These are phyloP conservation scores for Agrocybe pediades DNA, from an alignment of 768 basidiomycete genomes.

Conservation along the genomic window DNA sequence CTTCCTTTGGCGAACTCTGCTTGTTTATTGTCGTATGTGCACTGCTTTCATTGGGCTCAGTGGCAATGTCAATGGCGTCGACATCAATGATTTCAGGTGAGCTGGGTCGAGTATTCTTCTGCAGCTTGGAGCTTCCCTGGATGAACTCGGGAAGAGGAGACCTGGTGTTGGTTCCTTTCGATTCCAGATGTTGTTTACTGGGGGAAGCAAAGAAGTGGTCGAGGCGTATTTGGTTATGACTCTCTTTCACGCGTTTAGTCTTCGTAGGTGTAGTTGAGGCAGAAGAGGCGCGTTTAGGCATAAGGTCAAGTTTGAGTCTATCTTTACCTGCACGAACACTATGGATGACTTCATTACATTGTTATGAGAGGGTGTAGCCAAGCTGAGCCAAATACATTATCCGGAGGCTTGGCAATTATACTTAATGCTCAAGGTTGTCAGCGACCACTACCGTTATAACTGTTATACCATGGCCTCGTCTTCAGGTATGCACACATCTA, in stretches of 20 bases:
- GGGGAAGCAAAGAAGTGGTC: slow-evolving; percentile 28
- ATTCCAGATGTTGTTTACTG: slow-evolving; percentile 8
- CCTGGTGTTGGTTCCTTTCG: not conserved
- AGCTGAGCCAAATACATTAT: slow-evolving; percentile 11
- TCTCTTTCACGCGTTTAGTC: slow-evolving; percentile 20
- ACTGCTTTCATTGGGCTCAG: not conserved
- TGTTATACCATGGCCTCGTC: slow-evolving; percentile 38
- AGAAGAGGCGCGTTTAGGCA: slow-evolving; percentile 22
- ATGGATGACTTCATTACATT: not conserved
- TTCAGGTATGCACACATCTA: slow-evolving; percentile 32
- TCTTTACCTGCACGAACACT: not conserved
- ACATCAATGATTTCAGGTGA: slow-evolving; percentile 21
- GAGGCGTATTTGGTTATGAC: slow-evolving; percentile 22
- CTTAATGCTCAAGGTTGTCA: not conserved
- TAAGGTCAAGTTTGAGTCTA: slow-evolving; percentile 1
- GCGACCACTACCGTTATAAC: not conserved
- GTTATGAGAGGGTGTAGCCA: slow-evolving; percentile 2
- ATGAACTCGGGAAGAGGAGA: slow-evolving; percentile 9
- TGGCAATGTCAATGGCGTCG: slow-evolving; percentile 18
- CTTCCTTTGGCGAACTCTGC: not conserved
- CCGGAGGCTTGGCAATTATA: not conserved
- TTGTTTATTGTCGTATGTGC: not conserved
- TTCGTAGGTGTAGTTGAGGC: slow-evolving; percentile 10
- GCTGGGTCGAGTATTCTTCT: not conserved
- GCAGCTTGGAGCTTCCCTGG: slow-evolving; percentile 15